Evolutionary conservation across 2,329 filamentous ascomycete genomes (phyloP).

Genomic region (Colletotrichum sp.): DNA sequence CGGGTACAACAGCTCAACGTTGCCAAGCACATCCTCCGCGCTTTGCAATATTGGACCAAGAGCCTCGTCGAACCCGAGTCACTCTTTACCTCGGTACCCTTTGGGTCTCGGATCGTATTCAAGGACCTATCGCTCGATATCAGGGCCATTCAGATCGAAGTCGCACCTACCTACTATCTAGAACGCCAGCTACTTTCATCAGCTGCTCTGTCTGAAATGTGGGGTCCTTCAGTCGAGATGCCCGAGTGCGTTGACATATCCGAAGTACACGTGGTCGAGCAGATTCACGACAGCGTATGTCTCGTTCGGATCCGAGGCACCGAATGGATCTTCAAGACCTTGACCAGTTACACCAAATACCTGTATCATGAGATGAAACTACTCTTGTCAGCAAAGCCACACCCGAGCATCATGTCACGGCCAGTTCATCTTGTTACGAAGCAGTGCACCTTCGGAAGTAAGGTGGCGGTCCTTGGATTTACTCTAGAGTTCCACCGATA

Average conservation of each 20-base stretch:
- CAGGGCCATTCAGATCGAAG: slow-evolving; percentile 46
- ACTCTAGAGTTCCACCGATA: slow-evolving; percentile 57
- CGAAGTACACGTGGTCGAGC: slow-evolving; percentile 53
- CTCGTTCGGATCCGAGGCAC: slow-evolving; percentile 50
- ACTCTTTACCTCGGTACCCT: slow-evolving; percentile 54
- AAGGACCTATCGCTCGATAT: slow-evolving; percentile 54
- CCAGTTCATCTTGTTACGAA: slow-evolving; percentile 63
- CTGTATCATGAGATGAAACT: slow-evolving; percentile 66
- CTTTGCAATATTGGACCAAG: slow-evolving; percentile 57
- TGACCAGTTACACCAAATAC: slow-evolving; percentile 63
- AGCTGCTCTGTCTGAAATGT: slow-evolving; percentile 44
- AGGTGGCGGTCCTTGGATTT: slow-evolving; percentile 62
- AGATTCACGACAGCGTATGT: slow-evolving; percentile 66
- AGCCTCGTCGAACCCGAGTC: slow-evolving; percentile 30
- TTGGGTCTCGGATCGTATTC: slow-evolving; percentile 63
- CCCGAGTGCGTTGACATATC: slow-evolving; percentile 55
- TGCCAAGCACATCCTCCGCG: slow-evolving; percentile 57
- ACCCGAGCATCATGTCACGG: slow-evolving; percentile 56
- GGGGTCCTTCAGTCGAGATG: slow-evolving; percentile 45
- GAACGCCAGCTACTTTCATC: slow-evolving; percentile 57
- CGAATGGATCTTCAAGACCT: slow-evolving; percentile 61
- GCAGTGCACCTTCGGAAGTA: slow-evolving; percentile 59
- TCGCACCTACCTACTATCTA: slow-evolving; percentile 57
- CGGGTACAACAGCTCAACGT: slow-evolving; percentile 57
- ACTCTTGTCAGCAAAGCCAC: slow-evolving; percentile 56